Evolutionary conservation across 2,329 filamentous ascomycete species (phyloP), one percentile per base, ranked within the genome.

Genomic region (Pseudonectria foliicola): DNA sequence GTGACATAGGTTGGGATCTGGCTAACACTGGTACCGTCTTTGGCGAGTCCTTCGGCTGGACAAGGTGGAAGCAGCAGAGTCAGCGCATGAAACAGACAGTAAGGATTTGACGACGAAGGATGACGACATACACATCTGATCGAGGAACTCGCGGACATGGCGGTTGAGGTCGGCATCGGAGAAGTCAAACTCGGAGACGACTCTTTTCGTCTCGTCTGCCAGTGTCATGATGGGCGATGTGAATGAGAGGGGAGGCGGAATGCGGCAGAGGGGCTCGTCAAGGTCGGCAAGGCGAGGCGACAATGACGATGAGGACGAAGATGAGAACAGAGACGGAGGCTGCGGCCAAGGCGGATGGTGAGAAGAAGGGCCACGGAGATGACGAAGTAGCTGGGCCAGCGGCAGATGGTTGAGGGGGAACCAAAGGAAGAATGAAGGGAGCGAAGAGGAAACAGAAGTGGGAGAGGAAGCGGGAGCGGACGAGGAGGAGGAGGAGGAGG

Each of bases 1-100:
- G 92, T 96, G 48, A 98, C 90, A 63, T 95, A 98, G 27, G 89
- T 95, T 7, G 92, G 92, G 54, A 98, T 96, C 67, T 96, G 92
- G 66, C 85, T 90, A 68, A 98, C 66, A 49, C 82, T 88, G 23
- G 85, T 82, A 43, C 81, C 82, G 50, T 89, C 79, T 53, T 81
- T 79, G 40, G 77, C 66, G 47, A 96, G 67, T 18, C 92, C 92
- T 68, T 94, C 85, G 46, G 83, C 85, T 89, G 50, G 24, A 34
- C 29, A 34, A 39, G 34, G 33, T 21, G 37, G 32, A 34, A 46
- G 35, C 42, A 38, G 31, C 16, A 34, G 37, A 24, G 38, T 39
- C 36, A 25, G 29, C 34, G 28, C 15, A 31, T 15, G 10, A 31
- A 7, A 18, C 27, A 23, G 23, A n/a, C 13, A 13, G 13, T 18